Conservation (phyloP, 2,329 filamentous ascomycete genomes). For the Aureobasidium sp. region DNA sequence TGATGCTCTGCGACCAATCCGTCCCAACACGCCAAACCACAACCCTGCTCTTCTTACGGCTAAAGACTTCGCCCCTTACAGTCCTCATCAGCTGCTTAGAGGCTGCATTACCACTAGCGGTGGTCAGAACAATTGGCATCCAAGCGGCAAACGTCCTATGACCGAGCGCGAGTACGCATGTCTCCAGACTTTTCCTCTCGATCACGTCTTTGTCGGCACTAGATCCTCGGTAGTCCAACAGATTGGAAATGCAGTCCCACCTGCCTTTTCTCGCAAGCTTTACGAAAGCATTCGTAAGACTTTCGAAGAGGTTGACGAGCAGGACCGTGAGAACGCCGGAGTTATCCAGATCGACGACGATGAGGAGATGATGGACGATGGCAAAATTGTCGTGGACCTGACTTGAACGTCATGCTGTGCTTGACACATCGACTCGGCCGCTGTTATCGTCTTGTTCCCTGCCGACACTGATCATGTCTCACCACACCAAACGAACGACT, state of each 20-base stretch:
- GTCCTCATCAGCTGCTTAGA: slow-evolving; percentile 40
- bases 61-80: slow-evolving; percentile 30
- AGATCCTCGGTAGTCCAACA: slow-evolving; percentile 45
- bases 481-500: background rate
- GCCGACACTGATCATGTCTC: background rate
- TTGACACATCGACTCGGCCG: background rate
- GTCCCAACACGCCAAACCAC: slow-evolving; percentile 23
- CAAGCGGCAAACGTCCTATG: slow-evolving; percentile 52
- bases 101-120: slow-evolving; percentile 56
- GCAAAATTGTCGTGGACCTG: background rate
- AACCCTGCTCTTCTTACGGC: slow-evolving; percentile 34
- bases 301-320: background rate
- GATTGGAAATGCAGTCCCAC: slow-evolving; percentile 74
- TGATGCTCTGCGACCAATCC: slow-evolving; percentile 34
- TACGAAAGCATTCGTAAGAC: slow-evolving; percentile 8
- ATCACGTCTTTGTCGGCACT: slow-evolving; percentile 47
- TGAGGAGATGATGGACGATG: background rate
- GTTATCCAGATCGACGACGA: background rate
- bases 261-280: slow-evolving; percentile 28
- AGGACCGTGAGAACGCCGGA: background rate
- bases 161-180: slow-evolving; percentile 60
- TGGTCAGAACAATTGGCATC: slow-evolving; percentile 57
- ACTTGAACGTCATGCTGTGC: background rate
- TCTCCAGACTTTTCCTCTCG: slow-evolving; percentile 59
- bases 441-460: background rate